These are phyloP conservation scores for Chalciporus piperatus DNA, from an alignment of 768 basidiomycete species.

Conservation along the genomic window DNA sequence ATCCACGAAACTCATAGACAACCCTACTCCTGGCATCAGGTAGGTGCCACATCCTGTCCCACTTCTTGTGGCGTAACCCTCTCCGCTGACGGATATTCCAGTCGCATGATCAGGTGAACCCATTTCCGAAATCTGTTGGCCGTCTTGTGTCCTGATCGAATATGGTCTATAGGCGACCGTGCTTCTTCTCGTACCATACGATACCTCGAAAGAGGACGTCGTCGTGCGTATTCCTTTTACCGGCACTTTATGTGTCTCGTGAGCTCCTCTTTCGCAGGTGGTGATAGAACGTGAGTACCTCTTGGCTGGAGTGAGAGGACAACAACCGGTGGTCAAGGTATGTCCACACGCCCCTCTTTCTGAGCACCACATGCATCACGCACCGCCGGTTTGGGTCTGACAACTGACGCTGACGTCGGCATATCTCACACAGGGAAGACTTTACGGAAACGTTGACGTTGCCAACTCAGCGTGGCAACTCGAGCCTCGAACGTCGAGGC, in stretches of 20 bases:
- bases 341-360: slow-evolving; percentile 15
- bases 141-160: slow-evolving; percentile 18
- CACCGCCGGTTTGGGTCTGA: no score
- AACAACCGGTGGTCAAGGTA: slow-evolving; percentile 73
- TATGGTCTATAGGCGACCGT: slow-evolving; percentile 61
- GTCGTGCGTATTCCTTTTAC: slow-evolving; percentile 42
- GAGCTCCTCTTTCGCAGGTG: slow-evolving; percentile 43
- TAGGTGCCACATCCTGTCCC: slow-evolving; percentile 32
- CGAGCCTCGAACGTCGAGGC: slow-evolving; percentile 55
- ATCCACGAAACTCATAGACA: slow-evolving; percentile 31
- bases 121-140: slow-evolving; percentile 9
- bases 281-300: slow-evolving; percentile 69
- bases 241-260: background rate
- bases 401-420: background rate
- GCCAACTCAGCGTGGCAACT: slow-evolving; percentile 75
- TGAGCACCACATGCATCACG: background rate
- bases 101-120: slow-evolving; percentile 81
- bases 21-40: slow-evolving; percentile 86
- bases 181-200: slow-evolving; percentile 68
- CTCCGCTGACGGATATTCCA: slow-evolving; percentile 30
- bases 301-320: slow-evolving; percentile 69
- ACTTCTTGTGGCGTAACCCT: slow-evolving; percentile 15
- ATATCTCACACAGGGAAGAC: slow-evolving; percentile 53
- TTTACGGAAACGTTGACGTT: slow-evolving; percentile 69
- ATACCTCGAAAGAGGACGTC: slow-evolving; percentile 69